Evolutionary conservation across 257 asterid genomes (phyloP).

Genomic region (Solanum paucissectum): DNA sequence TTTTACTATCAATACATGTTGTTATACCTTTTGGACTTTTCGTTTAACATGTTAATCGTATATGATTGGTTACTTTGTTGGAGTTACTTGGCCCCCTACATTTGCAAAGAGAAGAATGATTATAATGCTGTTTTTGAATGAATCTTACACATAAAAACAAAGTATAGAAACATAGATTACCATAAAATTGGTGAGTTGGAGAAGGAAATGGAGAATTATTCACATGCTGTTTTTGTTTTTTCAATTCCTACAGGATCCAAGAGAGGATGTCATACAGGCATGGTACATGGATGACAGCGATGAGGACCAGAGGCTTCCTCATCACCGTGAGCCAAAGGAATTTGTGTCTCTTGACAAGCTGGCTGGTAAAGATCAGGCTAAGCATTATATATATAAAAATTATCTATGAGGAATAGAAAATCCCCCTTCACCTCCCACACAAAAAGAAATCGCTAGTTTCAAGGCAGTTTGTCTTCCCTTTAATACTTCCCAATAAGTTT

Average conservation of each 20-base stretch:
- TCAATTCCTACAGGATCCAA: constrained; percentile 40
- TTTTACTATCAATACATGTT: background rate
- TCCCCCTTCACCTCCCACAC: background rate
- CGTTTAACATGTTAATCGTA: background rate
- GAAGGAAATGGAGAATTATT: background rate
- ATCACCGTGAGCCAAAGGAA: constrained; percentile 72
- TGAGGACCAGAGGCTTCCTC: constrained; percentile 93
- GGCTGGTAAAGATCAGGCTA: constrained; percentile 38
- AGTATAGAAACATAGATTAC: background rate
- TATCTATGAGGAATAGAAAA: background rate
- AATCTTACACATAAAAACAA: background rate
- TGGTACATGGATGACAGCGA: constrained; percentile 94
- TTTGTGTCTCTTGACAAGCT: constrained; percentile 80
- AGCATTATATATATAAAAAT: background rate
- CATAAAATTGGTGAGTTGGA: background rate
- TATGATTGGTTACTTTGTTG: background rate
- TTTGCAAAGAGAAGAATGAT: background rate
- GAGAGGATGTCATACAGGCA: constrained; percentile 78
- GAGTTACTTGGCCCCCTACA: background rate
- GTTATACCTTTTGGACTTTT: background rate
- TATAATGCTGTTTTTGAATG: background rate
- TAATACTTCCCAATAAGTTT: background rate
- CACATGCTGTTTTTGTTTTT: background rate
- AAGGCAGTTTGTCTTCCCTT: background rate
- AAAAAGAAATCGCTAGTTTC: background rate